Conservation (phyloP, 2,329 filamentous ascomycete species). For the Cytospora piceicola region DNA sequence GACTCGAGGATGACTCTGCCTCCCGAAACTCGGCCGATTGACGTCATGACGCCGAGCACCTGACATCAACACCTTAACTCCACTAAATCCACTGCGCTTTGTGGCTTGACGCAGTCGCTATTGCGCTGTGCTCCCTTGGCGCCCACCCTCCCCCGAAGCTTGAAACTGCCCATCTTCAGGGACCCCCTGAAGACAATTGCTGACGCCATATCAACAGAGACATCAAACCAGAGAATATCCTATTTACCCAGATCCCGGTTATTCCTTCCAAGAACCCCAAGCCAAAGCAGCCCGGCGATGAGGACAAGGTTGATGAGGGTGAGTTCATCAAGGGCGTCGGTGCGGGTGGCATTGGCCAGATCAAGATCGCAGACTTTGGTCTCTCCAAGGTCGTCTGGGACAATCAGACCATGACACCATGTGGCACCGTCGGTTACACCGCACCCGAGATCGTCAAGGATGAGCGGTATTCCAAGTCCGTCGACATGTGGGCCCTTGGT, state of each 20-base stretch:
- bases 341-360: constrained; percentile 85
- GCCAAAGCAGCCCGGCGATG: constrained; percentile 83
- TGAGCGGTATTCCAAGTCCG: constrained; percentile 96
- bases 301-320: constrained; percentile 96
- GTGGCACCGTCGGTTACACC: constrained; percentile 96
- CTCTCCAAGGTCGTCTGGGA: constrained; percentile 99
- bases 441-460: constrained; percentile 99
- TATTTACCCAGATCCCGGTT: constrained; percentile 87
- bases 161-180: background rate
- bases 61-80: background rate
- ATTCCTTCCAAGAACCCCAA: constrained; percentile 80
- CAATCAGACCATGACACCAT: constrained; percentile 98
- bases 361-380: constrained; percentile 98
- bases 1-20: constrained; percentile 5
- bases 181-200: background rate
- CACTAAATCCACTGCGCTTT: background rate
- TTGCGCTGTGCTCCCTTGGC: background rate
- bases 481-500: constrained; percentile 98
- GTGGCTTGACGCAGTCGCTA: background rate
- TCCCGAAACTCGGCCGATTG: constrained; percentile 28
- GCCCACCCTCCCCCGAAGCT: background rate
- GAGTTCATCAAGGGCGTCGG: constrained; percentile 85
- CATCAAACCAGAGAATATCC: constrained; percentile 96
- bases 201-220: constrained; percentile 62
- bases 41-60: constrained; percentile 37